phyloP scores from a whole-genome alignment of 805 yeast species.

The Candida gorgasii region DNA sequence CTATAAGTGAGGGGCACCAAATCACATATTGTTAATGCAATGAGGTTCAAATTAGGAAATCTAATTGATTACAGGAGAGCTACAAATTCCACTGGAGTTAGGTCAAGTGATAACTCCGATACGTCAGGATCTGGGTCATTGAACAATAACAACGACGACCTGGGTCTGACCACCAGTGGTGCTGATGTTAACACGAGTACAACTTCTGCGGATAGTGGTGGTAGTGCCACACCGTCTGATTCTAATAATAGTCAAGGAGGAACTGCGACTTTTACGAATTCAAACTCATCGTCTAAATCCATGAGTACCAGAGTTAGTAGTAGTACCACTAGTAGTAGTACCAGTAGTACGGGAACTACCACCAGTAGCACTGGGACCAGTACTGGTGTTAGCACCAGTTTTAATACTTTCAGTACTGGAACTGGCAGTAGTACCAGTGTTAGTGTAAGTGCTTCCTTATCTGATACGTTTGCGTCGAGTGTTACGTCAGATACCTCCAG shows the following conservation, averaged over 20 bases:
- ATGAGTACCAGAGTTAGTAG: background rate
- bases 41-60: background rate
- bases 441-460: too few species aligned
- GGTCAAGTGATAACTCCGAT: background rate
- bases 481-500: too few species aligned
- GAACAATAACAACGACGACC: background rate
- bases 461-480: too few species aligned
- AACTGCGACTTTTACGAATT: slow-evolving; percentile 1
- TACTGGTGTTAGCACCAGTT: too few species aligned
- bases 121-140: background rate
- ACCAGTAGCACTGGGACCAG: background rate
- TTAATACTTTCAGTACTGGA: too few species aligned
- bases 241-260: background rate
- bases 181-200: background rate
- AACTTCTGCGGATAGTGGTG: slow-evolving; percentile 3
- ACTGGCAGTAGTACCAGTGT: too few species aligned
- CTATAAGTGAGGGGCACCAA: slow-evolving; percentile 1
- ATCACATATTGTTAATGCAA: background rate
- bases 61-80: background rate
- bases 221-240: background rate
- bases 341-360: background rate
- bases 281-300: slow-evolving; percentile 8
- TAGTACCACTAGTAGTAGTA: slow-evolving; percentile 1
- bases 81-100: background rate
- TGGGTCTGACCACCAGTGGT: background rate